Conservation (phyloP, 176 grass and related monocot genomes). For the Leersia perrieri region DNA sequence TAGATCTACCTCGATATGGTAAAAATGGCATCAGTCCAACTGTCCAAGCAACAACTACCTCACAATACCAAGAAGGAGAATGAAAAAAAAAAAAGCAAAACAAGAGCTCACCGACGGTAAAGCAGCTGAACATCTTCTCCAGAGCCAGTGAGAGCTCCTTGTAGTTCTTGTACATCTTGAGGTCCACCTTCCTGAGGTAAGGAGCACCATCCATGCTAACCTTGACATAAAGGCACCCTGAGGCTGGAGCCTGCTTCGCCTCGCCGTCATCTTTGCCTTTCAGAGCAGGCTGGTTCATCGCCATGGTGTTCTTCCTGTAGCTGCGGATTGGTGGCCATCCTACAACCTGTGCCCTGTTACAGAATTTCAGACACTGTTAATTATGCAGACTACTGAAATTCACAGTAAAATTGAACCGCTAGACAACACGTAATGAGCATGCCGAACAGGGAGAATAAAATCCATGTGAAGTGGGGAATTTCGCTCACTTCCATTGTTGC, state of each 20-base stretch:
- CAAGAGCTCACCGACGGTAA: conserved; percentile 61
- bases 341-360: conserved; percentile 72
- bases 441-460: conserved; percentile 3
- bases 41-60: not conserved
- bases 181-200: conserved; percentile 85
- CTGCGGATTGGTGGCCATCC: conserved; percentile 88
- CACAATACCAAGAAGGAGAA: not conserved
- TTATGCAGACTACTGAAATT: not conserved
- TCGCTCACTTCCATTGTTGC: not conserved
- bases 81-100: not conserved
- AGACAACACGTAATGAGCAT: not conserved
- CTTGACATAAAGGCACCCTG: conserved; percentile 64
- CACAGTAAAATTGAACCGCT: not conserved
- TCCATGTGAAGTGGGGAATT: not conserved
- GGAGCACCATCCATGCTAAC: conserved; percentile 90
- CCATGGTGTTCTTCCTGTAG: conserved; percentile 84
- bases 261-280: conserved; percentile 53
- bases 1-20: conserved; percentile 14
- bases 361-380: conserved; percentile 1
- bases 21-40: not conserved
- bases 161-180: conserved; percentile 74
- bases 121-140: conserved; percentile 76
- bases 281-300: conserved; percentile 38
- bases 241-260: conserved; percentile 32
- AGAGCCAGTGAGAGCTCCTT: conserved; percentile 63